phyloP scores from a whole-genome alignment of 441 rosid species.

The Eruca vesicaria region DNA sequence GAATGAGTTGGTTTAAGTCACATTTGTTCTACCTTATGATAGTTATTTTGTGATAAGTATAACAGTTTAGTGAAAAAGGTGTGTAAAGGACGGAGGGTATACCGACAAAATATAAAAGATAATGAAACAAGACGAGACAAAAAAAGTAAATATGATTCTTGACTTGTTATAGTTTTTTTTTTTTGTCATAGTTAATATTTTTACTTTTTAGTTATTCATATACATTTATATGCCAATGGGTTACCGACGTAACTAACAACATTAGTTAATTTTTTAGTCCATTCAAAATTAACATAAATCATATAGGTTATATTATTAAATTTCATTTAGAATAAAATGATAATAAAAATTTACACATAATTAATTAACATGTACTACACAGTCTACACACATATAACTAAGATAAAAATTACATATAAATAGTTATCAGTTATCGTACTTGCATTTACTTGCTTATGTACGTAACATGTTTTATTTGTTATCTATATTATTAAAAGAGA shows the following conservation, averaged over 20 bases:
- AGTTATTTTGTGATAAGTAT: conserved; percentile 1
- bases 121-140: conserved; percentile 8
- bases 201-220: neutral
- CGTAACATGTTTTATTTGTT: neutral
- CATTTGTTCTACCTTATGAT: neutral
- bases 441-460: neutral
- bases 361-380: neutral
- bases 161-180: neutral
- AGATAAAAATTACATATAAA: neutral
- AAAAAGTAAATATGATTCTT: conserved; percentile 4
- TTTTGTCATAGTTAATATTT: neutral
- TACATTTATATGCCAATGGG: neutral
- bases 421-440: neutral
- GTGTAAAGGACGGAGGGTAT: neutral
- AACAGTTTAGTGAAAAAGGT: neutral
- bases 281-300: neutral
- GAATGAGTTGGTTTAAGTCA: conserved; percentile 7
- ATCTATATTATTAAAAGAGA: neutral
- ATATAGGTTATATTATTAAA: neutral
- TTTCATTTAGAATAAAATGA: neutral
- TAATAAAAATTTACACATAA: neutral
- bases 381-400: neutral
- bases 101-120: neutral
- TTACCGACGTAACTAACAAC: neutral
- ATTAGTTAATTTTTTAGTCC: neutral